Base-by-base conservation (phyloP, 2,329 filamentous ascomycete genomes). In the Coleophoma crateriformis region DNA sequence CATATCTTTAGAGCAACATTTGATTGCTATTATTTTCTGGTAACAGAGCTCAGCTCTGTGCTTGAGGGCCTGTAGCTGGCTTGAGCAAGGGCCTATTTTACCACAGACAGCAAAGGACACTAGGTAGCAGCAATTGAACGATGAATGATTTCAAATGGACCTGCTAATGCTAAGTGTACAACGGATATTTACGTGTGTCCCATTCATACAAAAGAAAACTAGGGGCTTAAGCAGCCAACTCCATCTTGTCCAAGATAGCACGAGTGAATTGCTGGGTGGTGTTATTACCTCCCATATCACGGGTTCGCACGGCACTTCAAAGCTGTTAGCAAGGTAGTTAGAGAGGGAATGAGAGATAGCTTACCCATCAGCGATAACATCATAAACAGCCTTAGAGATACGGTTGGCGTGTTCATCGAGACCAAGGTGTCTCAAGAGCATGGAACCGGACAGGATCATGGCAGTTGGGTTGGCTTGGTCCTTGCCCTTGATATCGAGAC, bases 401-500 rank as follows among this genome's bases (percentile, higher is more conserved):
- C 94, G 86, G 83, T 96, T 96, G 66, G 94, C 94, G 71, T 99
- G 94, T 71, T 97, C 90, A 68, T 99, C 92, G 46, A 99, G 87
- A 62, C 94, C 94, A 59, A 99, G 82, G 76, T 99, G 94, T 68
- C 94, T 87, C 70, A 99, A 82, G 64, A 99, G 86, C 94, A 99
- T 99, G 69, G 90, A 88, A 59, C 90, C 90, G 52, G 90, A 96
- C 57, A 99, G 87, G 61, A 99, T 82, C 77, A 99, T 79, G 58
- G 94, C 94, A 50, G 90, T 96, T 48, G 94, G 94, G 82, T 99
- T 99, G 59, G 94, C 94, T 78, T 97, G 90, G 74, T 96, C 91
- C 81, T 96, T 96, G 78, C 94, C 94, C 85, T 97, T 91, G 77
- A 99, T 99, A 71, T 99, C 94, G 45, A 99, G 87, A 74, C 94